Evolutionary conservation across 2,329 filamentous ascomycete genomes (phyloP), one percentile per base, ranked within the genome.

Genomic region (Calonectria hongkongensis): DNA sequence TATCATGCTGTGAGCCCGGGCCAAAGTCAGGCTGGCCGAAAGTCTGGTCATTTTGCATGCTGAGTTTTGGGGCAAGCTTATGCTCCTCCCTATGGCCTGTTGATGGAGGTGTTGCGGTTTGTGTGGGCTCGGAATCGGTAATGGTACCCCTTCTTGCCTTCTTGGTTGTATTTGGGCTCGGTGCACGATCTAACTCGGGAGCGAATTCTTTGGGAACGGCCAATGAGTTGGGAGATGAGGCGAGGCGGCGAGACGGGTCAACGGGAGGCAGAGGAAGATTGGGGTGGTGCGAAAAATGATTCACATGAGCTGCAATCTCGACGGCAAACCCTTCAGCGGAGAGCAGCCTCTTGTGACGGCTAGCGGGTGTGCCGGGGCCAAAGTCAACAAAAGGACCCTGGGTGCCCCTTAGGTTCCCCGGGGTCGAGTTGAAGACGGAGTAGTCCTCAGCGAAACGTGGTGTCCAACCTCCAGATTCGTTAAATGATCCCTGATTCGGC

Each of bases 381-480:
- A 87, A 87, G 76, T 89, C 88, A 75, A 83, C 78, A 79, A 89
- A 90, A 16, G 83, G 81, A 71, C 81, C 85, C 70, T 86, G 84
- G 51, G 84, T 82, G 66, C 85, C 87, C 78, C 85, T 86, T 68
- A 92, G 84, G 79, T 91, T 90, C 60, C 89, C 90, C 18, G 91
- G 91, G 10, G 90, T 92, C n/a, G 88, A 85, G 83, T 91, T 91
- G 85, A 92, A 92, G 79, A 92, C 90, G 74, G 90, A 91, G 79
- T 91, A 92, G 75, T 92, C 90, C 80, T 92, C 90, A 75, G 90
- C 90, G 84, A 92, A 92, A 71, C 87, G 87, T 81, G 91, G 90
- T 54, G 90, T 92, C 88, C 89, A 90, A 76, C 87, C 86, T 76
- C 86, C 85, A 66, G 87, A 81, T 73, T 89, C 87, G 82, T 88